Evolutionary conservation across 257 asterid species (phyloP).

Genomic region (Thymus mandschuricus): DNA sequence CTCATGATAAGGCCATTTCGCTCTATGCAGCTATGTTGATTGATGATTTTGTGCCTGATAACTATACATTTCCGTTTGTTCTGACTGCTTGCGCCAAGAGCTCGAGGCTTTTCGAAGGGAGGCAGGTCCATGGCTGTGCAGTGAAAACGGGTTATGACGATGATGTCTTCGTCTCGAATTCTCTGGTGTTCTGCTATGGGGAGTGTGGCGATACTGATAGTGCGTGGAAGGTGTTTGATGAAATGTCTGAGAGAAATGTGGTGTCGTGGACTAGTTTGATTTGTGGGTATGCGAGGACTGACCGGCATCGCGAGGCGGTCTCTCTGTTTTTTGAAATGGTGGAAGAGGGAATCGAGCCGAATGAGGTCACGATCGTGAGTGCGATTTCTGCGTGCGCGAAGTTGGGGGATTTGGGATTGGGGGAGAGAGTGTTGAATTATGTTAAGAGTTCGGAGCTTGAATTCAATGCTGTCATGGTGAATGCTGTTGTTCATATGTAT

Average conservation of each 20-base stretch:
- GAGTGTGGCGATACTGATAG: slow-evolving; percentile 56
- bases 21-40: slow-evolving; percentile 43
- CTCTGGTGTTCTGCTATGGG: slow-evolving; percentile 47
- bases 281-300: slow-evolving; percentile 47
- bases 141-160: slow-evolving; percentile 47
- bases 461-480: slow-evolving; percentile 46
- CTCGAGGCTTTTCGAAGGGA: slow-evolving; percentile 42
- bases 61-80: slow-evolving; percentile 57
- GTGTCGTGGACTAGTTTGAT: slow-evolving; percentile 69
- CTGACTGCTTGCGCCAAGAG: slow-evolving; percentile 55
- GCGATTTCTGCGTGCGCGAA: slow-evolving; percentile 54
- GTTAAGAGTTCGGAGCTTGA: slow-evolving; percentile 36
- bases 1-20: slow-evolving; percentile 37
- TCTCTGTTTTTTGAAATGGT: slow-evolving; percentile 56
- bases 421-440: slow-evolving; percentile 40
- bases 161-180: slow-evolving; percentile 49
- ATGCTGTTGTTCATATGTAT: slow-evolving; percentile 60
- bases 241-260: slow-evolving; percentile 55
- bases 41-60: slow-evolving; percentile 48
- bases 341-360: slow-evolving; percentile 48
- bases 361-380: slow-evolving; percentile 44
- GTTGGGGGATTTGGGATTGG: slow-evolving; percentile 49
- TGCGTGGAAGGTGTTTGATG: slow-evolving; percentile 54
- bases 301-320: slow-evolving; percentile 47
- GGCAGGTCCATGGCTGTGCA: slow-evolving; percentile 43